phyloP scores from a whole-genome alignment of 2,329 filamentous ascomycete genomes.

The Nigrograna mackinnonii region DNA sequence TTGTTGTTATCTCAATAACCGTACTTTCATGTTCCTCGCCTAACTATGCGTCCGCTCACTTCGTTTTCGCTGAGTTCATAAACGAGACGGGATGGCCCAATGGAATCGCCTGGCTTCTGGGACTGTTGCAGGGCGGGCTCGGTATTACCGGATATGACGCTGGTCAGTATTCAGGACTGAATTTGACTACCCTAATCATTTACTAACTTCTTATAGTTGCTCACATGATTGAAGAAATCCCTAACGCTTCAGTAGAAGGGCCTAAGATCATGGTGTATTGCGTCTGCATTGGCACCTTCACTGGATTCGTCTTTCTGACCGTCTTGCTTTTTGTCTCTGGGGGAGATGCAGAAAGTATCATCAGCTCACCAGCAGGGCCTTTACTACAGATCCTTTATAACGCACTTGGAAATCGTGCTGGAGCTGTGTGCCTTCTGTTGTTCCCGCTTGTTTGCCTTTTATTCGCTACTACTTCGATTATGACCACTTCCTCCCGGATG shows the following conservation, averaged over 20 bases:
- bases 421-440: conserved; percentile 67
- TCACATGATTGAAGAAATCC: conserved; percentile 65
- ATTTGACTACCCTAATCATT: too few relatives aligned
- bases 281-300: conserved; percentile 64
- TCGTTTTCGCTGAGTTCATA: conserved; percentile 70
- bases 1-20: conserved; percentile 71
- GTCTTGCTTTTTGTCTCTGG: conserved; percentile 67
- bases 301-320: conserved; percentile 65
- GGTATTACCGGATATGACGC: conserved; percentile 60
- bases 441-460: conserved; percentile 67
- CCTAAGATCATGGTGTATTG: conserved; percentile 70
- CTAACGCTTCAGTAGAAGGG: conserved; percentile 60
- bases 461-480: conserved; percentile 65
- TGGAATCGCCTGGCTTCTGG: conserved; percentile 60
- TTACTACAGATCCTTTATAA: conserved; percentile 66
- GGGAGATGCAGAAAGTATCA: conserved; percentile 58
- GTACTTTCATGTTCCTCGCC: conserved; percentile 68
- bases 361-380: conserved; percentile 59
- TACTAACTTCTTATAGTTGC: too few relatives aligned
- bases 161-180: too few relatives aligned
- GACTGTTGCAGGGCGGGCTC: conserved; percentile 57
- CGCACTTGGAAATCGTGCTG: conserved; percentile 64
- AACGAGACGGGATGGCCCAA: conserved; percentile 73
- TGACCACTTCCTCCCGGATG: conserved; percentile 69
- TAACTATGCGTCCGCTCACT: conserved; percentile 64